phyloP scores from a whole-genome alignment of 108 stramenopile genomes.

The Pseudonitzschia pungens region DNA sequence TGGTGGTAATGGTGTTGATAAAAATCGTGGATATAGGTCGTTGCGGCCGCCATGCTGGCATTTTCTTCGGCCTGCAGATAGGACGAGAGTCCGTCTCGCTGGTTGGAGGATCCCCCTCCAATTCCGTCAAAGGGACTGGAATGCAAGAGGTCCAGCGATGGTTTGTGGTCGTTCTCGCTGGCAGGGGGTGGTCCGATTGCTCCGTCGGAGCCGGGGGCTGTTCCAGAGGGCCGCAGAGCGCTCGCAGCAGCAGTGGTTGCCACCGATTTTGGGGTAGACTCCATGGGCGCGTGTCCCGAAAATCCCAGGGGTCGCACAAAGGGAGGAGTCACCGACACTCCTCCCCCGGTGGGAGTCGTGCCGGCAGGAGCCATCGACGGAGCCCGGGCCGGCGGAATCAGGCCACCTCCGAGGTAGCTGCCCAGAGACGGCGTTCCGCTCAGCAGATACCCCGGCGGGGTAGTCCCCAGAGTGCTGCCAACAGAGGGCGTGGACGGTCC shows the following conservation, averaged over 20 bases:
- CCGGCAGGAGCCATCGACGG: neutral
- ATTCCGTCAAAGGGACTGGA: conserved; percentile 45
- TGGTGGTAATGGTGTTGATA: conserved; percentile 18
- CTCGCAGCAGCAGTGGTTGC: neutral
- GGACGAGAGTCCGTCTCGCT: conserved; percentile 3
- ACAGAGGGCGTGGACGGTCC: neutral
- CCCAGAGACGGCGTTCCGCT: conserved; percentile 21
- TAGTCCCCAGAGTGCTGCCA: conserved; percentile 21
- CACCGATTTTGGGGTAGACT: neutral
- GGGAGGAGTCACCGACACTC: conserved; percentile 40
- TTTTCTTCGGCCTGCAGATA: conserved; percentile 9
- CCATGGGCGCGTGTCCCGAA: conserved; percentile 25
- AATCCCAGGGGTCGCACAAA: conserved; percentile 48
- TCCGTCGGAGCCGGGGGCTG: neutral
- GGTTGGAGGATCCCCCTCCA: conserved; percentile 4
- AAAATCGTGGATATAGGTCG: conserved; percentile 20
- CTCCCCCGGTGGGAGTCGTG: conserved; percentile 15
- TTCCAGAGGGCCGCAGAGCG: neutral
- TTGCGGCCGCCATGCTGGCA: conserved; percentile 8
- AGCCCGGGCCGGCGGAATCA: conserved; percentile 33
- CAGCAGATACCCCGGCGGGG: conserved; percentile 34
- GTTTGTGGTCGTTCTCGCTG: conserved; percentile 16
- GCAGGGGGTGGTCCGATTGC: neutral
- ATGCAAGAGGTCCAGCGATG: conserved; percentile 55
- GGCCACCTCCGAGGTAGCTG: neutral